phyloP scores from a whole-genome alignment of 208 protist genomes.

The Trypanosoma lewisi region DNA sequence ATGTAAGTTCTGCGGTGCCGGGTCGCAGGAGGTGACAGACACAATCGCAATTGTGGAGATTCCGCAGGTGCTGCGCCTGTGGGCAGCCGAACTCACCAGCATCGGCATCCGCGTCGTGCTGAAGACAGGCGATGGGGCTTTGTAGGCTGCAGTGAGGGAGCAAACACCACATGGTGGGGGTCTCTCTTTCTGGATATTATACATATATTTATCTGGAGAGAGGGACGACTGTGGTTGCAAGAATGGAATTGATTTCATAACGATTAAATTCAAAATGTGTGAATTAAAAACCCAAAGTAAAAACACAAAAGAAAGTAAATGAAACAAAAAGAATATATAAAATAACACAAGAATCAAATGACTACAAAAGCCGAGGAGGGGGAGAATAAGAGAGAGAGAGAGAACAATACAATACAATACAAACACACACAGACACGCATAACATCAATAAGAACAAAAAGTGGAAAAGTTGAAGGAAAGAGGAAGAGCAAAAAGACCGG shows the following conservation, averaged over 20 bases:
- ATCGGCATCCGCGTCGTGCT: conserved; percentile 86
- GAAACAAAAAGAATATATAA: background rate
- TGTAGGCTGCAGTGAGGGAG: background rate
- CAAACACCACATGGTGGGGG: no score
- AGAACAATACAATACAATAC: no score
- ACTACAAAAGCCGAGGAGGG: no score
- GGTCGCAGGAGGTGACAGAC: conserved; percentile 71
- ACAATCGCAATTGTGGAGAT: conserved; percentile 88
- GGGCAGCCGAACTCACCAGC: conserved; percentile 85
- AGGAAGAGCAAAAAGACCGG: no score
- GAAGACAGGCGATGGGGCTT: conserved; percentile 42
- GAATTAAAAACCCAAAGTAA: background rate
- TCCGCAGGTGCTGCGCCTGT: conserved; percentile 87
- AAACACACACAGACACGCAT: no score
- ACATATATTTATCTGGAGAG: no score
- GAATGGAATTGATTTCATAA: conserved; percentile 8
- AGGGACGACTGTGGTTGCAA: background rate
- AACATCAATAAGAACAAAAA: no score
- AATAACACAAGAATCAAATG: background rate
- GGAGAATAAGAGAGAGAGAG: no score
- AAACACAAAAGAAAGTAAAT: background rate
- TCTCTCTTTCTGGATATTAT: no score
- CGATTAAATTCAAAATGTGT: conserved; percentile 11
- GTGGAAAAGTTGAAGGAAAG: no score
- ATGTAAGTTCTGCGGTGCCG: conserved; percentile 86